Evolutionary conservation across 2,329 filamentous ascomycete genomes (phyloP).

Genomic region (Cercospora citrullina): DNA sequence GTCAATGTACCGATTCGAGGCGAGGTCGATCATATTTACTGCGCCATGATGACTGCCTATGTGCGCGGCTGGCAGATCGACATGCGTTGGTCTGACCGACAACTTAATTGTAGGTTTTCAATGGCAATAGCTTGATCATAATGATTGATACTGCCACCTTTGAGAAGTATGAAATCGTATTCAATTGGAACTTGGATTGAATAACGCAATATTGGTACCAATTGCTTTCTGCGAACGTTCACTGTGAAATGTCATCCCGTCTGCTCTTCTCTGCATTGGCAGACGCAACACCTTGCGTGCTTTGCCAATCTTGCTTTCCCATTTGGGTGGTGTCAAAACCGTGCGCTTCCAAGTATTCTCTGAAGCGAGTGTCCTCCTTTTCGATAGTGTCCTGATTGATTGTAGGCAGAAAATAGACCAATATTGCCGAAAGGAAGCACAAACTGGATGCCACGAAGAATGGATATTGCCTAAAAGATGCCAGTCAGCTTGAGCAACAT

Average conservation of each 20-base stretch:
- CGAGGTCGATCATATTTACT: background rate
- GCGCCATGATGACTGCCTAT: background rate
- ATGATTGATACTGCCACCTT: background rate
- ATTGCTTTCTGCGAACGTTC: background rate
- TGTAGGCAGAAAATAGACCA: slow-evolving; percentile 70
- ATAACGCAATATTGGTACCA: no score
- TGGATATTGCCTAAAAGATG: no score
- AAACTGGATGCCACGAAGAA: slow-evolving; percentile 82
- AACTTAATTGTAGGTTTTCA: background rate
- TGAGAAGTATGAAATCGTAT: background rate
- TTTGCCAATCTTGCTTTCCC: slow-evolving; percentile 27
- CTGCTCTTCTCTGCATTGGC: background rate
- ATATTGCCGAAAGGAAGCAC: slow-evolving; percentile 70
- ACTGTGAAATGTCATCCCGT: background rate
- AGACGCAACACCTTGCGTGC: slow-evolving; percentile 5
- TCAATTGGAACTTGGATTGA: background rate
- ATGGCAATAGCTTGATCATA: background rate
- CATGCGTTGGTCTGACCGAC: no score
- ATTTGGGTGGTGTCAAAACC: slow-evolving; percentile 66
- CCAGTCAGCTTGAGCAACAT: no score
- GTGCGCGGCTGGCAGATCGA: background rate
- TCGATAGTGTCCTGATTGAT: slow-evolving; percentile 83
- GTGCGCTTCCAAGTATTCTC: slow-evolving; percentile 67
- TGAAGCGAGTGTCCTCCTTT: slow-evolving; percentile 73
- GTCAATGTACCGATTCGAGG: background rate